Percentiles rank a stretch among this genome's conserved stretches.
These are phyloP conservation scores for Benincasa hispida DNA, from an alignment of 306 rosid species.

Conservation along the genomic window DNA sequence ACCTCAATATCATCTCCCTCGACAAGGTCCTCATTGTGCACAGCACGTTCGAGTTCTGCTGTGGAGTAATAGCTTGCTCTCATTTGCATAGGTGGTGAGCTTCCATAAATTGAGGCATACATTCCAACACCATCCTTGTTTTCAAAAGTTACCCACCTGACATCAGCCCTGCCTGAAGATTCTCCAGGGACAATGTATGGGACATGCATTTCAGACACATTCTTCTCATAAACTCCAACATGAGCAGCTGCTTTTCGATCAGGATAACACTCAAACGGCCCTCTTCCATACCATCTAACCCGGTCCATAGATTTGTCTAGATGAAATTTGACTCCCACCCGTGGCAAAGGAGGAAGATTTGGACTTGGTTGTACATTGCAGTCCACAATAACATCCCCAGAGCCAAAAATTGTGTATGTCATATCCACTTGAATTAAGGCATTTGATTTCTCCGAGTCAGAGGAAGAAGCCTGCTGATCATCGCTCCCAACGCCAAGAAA, in stretches of 20 bases:
- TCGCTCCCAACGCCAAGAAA: constrained; percentile 40
- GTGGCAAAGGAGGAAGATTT: constrained; percentile 87
- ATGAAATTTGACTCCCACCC: constrained; percentile 66
- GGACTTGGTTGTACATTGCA: constrained; percentile 49
- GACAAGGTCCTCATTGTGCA: constrained; percentile 53
- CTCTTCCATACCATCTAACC: constrained; percentile 82
- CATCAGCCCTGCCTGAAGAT: constrained; percentile 81
- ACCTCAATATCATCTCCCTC: constrained; percentile 86
- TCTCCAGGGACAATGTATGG: constrained; percentile 88
- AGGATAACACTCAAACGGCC: constrained; percentile 88
- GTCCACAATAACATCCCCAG: constrained; percentile 68
- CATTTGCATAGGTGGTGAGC: constrained; percentile 86
- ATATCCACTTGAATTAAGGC: constrained; percentile 36
- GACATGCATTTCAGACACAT: constrained; percentile 65
- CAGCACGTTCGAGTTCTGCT: constrained; percentile 62
- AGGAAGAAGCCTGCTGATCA: constrained; percentile 18
- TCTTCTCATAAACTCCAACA: constrained; percentile 51
- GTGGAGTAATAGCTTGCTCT: constrained; percentile 78
- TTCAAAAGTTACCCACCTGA: constrained; percentile 80
- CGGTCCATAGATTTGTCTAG: constrained; percentile 58
- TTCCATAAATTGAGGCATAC: constrained; percentile 66
- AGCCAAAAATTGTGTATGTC: constrained; percentile 46
- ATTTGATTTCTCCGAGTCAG: constrained; percentile 21
- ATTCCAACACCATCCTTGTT: constrained; percentile 62
- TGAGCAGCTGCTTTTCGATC: constrained; percentile 91